Evolutionary conservation across 2,329 filamentous ascomycete species (phyloP).

Genomic region (Pseudogymnoascus sp.): DNA sequence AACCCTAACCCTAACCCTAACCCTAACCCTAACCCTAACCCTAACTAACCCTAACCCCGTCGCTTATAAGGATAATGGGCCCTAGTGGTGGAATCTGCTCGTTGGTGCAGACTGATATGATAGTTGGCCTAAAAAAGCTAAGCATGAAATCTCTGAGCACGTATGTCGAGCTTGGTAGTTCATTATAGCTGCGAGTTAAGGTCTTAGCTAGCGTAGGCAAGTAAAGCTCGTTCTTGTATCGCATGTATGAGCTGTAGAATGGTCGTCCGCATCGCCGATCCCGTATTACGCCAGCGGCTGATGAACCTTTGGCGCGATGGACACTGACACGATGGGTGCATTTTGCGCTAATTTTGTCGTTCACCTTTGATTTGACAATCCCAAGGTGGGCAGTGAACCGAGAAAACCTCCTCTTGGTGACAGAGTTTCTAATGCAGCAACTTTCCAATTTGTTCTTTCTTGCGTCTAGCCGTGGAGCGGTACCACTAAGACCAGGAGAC

Average conservation of each 20-base stretch:
- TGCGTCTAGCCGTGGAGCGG: background rate
- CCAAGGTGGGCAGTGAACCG: background rate
- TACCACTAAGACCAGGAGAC: conserved; percentile 12
- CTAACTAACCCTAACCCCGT: too few species aligned
- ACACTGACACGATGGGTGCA: background rate
- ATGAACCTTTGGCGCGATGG: background rate
- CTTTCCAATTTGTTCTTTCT: background rate
- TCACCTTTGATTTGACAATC: background rate
- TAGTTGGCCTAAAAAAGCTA: background rate
- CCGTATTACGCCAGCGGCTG: background rate
- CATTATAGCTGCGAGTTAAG: background rate
- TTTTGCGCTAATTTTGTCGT: background rate
- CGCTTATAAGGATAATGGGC: background rate
- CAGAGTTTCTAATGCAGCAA: background rate
- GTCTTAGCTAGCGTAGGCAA: background rate
- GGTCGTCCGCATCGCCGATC: background rate
- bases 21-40: too few species aligned
- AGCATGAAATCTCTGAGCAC: background rate
- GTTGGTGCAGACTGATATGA: background rate
- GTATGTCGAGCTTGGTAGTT: background rate
- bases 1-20: too few species aligned
- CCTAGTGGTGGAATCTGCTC: background rate
- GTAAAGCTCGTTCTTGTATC: background rate
- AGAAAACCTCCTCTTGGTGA: background rate
- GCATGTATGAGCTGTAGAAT: background rate